Percentiles rank a stretch among this genome's conserved stretches.
Conservation (phyloP, 352 stramenopile species). For the Halophytophthora polymorphica region DNA sequence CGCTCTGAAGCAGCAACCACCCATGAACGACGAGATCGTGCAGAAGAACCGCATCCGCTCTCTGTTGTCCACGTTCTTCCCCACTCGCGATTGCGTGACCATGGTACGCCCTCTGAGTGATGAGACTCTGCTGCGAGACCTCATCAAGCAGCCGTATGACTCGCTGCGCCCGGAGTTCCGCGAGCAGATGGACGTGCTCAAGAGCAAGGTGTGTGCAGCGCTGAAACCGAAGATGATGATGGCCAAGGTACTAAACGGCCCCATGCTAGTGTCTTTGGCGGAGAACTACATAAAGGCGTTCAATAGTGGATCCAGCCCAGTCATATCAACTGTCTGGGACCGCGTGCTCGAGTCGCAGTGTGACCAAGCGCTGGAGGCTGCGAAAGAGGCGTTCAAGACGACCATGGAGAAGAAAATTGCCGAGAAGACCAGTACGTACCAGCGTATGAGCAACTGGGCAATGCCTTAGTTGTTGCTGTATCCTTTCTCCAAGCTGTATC, state of each 20-base stretch:
- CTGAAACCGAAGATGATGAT: constrained; percentile 69
- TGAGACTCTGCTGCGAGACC: constrained; percentile 46
- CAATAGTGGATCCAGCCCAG: constrained; percentile 63
- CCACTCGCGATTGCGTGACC: constrained; percentile 69
- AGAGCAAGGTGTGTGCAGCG: constrained; percentile 47
- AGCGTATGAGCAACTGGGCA: not conserved
- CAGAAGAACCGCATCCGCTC: constrained; percentile 66
- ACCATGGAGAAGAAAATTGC: constrained; percentile 27
- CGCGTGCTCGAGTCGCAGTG: constrained; percentile 74
- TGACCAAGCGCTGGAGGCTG: constrained; percentile 52
- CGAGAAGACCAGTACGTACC: constrained; percentile 35
- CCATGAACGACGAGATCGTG: constrained; percentile 40
- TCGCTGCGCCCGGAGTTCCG: constrained; percentile 62
- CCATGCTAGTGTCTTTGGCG: constrained; percentile 67
- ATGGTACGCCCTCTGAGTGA: constrained; percentile 76
- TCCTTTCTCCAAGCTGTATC: not conserved
- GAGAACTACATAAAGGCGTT: constrained; percentile 66
- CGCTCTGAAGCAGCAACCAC: constrained; percentile 55
- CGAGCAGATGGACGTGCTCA: constrained; percentile 56
- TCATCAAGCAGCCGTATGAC: constrained; percentile 54
- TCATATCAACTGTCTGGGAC: constrained; percentile 82
- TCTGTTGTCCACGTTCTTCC: constrained; percentile 66
- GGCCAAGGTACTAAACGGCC: constrained; percentile 50
- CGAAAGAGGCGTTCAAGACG: constrained; percentile 43
- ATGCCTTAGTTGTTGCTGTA: not conserved